Base-by-base conservation (phyloP, 2,329 filamentous ascomycete species). In the Alternaria triticimaculans region DNA sequence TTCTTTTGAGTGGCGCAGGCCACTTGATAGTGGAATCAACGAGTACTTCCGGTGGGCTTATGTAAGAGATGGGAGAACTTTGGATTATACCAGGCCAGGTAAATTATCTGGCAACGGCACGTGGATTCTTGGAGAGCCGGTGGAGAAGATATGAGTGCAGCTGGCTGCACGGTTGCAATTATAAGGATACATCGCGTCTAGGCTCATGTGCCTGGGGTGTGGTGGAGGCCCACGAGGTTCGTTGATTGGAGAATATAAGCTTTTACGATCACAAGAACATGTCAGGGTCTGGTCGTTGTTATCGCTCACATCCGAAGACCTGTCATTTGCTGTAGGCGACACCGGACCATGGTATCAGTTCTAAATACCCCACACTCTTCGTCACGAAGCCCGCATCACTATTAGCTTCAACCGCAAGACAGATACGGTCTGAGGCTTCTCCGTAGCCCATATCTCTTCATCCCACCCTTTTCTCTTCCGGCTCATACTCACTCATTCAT, bases 1-100 rank as follows among this genome's bases (percentile, higher is more conserved):
- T 25, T 49, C 37, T 6, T 78, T 76, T 45, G 53, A 68, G 48
- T 78, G 75, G 76, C 53, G n/a, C 4, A 83, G 89, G 60, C 81
- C 85, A n/a, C 75, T 64, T 18, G 71, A 70, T 4, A 46, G 64
- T 50, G 46, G 58, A 5, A 25, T 71, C 18, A 70, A 74, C n/a
- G 76, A 78, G 58, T 81, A 80, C 58, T 73, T 81, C 37, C 67
- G 80, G 18, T 77, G 80, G 68, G 74, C 75, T 18, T 77, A 75
- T 65, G 60, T 80, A 46, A 72, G 53, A 54, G 63, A 63, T 30
- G 74, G 73, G 10, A 60, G 64, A 15, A 72, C 77, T 15, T 41
- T 76, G 55, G 78, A 80, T 62, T 80, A 77, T 60, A 77, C 76
- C 1, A 71, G 72, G 28, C 69, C 72, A 20, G 74, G 72, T 14